Evolutionary conservation across 768 basidiomycete genomes (phyloP), one percentile per base, ranked within the genome.

Genomic region (Chiua virens): DNA sequence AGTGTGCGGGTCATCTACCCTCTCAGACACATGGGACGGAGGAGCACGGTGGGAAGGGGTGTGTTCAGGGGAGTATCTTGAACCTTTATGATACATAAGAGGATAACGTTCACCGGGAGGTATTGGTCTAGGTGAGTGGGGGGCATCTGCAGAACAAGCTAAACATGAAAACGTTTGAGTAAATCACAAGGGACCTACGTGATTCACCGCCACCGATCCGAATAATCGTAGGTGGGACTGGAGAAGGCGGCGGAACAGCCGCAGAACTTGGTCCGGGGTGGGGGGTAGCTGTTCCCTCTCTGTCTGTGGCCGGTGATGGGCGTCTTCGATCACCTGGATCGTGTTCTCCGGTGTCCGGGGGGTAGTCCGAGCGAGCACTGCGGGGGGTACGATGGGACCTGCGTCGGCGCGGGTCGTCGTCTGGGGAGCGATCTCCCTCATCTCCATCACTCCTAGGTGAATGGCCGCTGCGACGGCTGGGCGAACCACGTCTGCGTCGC

Each of bases 221-320:
- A 20, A 69, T 69, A 23, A 69, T 61, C 9, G 67, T 69, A 20
- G 67, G 67, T 11, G 56, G 59, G 9, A 41, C 36, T 15, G 65
- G 67, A 21, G 67, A 67, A 25, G 42, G 47, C 30, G 56, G 50
- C 6, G 56, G 54, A 8, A 18, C n/a, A 32, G 28, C 14, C 17
- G 45, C 3, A 25, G 43, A 38, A 14, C 27, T 39, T 28, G 51
- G 53, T 23, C 48, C 13, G 14, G 32, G 42, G 17, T 45, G 50
- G 8, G 55, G 45, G 41, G 32, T 27, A 8, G 15, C 34, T 23
- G 40, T 20, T 23, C 37, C 54, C 13, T 63, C 63, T 34, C 51
- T 49, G 25, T 42, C 34, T 34, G 34, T 53, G 15, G 58, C 52
- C 20, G 54, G 49, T 48, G 35, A 43, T 42, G 34, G 18, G 17